Evolutionary conservation across 345 rosid genomes (phyloP), one percentile per base, ranked within the genome.

Genomic region (Linum usitatissimum): DNA sequence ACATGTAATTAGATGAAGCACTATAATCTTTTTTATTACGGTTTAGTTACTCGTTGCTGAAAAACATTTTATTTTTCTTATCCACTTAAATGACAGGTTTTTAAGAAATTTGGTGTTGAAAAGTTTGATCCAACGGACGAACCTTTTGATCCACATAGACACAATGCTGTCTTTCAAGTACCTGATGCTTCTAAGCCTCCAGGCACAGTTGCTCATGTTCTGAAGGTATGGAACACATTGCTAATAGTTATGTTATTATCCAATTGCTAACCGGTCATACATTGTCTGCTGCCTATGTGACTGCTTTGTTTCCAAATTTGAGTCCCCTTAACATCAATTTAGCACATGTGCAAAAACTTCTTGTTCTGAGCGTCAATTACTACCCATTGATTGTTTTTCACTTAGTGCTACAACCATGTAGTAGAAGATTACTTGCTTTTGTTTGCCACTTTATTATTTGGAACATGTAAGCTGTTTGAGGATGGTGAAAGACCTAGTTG

Each of bases 101-200:
- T 90, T 75, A 86, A 70, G 73, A 93, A 80, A 78, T 78, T 65
- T 59, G 97, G 97, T 51, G 20, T 89, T 9, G 87, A 84, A 70
- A 90, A 81, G 62, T 87, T 73, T 66, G 85, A 84, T 76, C 97
- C 97, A 66, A 67, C 70, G 53, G 76, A 84, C 67, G 91, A 93
- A 71, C 90, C 84, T 55, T 90, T 93, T 77, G 90, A 89, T 90
- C 97, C 97, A 45, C 81, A 90, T 61, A 79, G 83, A 78, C 97
- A 90, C 70, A 80, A 87, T 79, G 94, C 97, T 62, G 80, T 81
- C 18, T 93, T 84, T 75, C 83, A 84, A 76, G 76, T 83, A 64
- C 84, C 91, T 9, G 96, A 92, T 79, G 72, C 81, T 71, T 83
- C 95, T 30, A 92, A 85, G 82, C 95, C 97, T 28, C 78, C 76